These are phyloP conservation scores for Albophoma yamanashiensis DNA, from an alignment of 2,329 filamentous ascomycete genomes.

Conservation along the genomic window DNA sequence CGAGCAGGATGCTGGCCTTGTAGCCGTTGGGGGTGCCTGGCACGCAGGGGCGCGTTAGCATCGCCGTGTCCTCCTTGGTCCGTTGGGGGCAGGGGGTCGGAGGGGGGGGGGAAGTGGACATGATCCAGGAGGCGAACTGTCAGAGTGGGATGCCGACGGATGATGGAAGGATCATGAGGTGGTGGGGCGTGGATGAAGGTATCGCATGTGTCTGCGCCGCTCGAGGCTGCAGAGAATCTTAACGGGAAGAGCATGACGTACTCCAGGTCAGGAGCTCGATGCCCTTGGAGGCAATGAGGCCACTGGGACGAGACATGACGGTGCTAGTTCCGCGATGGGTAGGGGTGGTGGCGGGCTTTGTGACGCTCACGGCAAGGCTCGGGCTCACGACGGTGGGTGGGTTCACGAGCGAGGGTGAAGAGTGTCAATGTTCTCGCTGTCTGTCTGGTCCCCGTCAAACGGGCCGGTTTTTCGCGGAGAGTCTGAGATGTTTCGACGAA, in stretches of 20 bases:
- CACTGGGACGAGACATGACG: conserved; percentile 27
- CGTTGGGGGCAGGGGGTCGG: no score
- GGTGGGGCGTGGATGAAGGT: not conserved
- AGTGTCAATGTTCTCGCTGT: not conserved
- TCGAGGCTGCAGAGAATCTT: not conserved
- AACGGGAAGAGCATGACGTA: conserved; percentile 7
- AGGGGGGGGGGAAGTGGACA: no score
- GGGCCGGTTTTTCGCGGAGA: not conserved
- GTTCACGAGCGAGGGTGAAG: not conserved
- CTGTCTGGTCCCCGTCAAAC: not conserved
- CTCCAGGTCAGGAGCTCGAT: conserved; percentile 53
- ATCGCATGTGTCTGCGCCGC: not conserved
- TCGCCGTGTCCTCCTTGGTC: not conserved
- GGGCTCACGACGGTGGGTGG: no score
- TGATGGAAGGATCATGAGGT: not conserved
- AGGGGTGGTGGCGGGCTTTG: not conserved
- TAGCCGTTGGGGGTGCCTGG: conserved; percentile 39
- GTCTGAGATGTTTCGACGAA: not conserved
- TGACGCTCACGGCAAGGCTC: not conserved
- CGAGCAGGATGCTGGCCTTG: conserved; percentile 51
- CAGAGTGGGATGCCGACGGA: not conserved
- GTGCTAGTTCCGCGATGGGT: not conserved
- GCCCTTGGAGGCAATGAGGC: conserved; percentile 50
- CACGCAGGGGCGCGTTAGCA: not conserved
- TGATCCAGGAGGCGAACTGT: not conserved